A percentile compares a stretch with the other conserved stretches of the same genome.
These are phyloP conservation scores for Tanacetum coccineum DNA, from an alignment of 129 eudicot species.

Conservation along the genomic window DNA sequence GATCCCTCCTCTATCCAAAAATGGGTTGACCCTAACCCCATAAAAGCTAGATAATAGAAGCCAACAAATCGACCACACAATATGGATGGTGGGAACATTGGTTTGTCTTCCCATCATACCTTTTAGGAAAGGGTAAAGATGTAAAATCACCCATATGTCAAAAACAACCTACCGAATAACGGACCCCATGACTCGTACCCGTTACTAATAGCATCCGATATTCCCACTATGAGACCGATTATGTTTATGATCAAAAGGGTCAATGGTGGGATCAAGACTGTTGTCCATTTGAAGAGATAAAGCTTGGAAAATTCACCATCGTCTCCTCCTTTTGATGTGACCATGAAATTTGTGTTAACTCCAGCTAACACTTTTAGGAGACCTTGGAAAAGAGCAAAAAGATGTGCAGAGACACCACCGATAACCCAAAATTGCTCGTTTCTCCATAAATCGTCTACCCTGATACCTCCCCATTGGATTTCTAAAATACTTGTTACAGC, in stretches of 20 bases:
- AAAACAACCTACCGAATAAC: constrained; percentile 58
- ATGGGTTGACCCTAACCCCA: constrained; percentile 88
- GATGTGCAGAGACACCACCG: constrained; percentile 67
- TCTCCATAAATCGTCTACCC: constrained; percentile 72
- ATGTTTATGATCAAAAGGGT: constrained; percentile 56
- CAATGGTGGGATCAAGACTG: constrained; percentile 64
- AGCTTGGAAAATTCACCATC: constrained; percentile 71
- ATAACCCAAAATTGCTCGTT: constrained; percentile 88
- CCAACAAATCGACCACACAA: constrained; percentile 81
- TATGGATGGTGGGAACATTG: constrained; percentile 53
- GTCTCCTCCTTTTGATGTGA: constrained; percentile 66
- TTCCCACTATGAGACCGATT: constrained; percentile 60
- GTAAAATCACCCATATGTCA: constrained; percentile 82
- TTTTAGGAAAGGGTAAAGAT: constrained; percentile 78
- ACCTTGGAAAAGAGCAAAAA: constrained; percentile 76
- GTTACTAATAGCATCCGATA: constrained; percentile 63
- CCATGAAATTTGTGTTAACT: constrained; percentile 73
- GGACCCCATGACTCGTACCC: constrained; percentile 87
- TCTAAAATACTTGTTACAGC: constrained; percentile 67
- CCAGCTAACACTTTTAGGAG: constrained; percentile 78
- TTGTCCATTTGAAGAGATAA: constrained; percentile 73
- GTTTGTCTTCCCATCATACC: constrained; percentile 75
- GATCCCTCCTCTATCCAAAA: constrained; percentile 44
- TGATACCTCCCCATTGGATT: constrained; percentile 78
- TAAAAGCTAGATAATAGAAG: constrained; percentile 59